Conservation (phyloP, 495 filamentous ascomycete species). For the Evansstolkia leycettana region DNA sequence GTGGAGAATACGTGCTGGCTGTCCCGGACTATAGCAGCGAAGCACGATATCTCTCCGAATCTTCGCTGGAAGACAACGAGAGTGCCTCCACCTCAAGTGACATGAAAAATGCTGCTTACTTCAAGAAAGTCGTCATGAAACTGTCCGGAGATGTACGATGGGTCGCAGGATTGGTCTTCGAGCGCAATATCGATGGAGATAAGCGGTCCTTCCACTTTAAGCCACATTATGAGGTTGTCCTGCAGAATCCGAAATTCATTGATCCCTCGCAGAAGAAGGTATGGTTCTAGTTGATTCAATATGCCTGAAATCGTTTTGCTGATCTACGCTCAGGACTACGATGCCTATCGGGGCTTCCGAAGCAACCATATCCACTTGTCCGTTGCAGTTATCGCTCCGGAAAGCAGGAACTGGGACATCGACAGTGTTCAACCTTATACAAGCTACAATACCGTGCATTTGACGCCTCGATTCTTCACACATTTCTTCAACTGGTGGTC, state of each 20-base stretch:
- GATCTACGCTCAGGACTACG: slow-evolving; percentile 47
- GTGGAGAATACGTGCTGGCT: slow-evolving; percentile 85
- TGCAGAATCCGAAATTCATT: slow-evolving; percentile 66
- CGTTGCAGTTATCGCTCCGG: slow-evolving; percentile 72
- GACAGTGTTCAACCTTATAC: slow-evolving; percentile 58
- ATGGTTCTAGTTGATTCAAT: slow-evolving; percentile 2
- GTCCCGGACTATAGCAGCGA: slow-evolving; percentile 88
- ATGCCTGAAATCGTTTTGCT: not conserved
- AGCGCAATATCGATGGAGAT: slow-evolving; percentile 55
- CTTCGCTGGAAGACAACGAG: slow-evolving; percentile 45
- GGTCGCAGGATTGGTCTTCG: slow-evolving; percentile 84
- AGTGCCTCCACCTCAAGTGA: slow-evolving; percentile 50
- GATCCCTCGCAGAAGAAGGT: slow-evolving; percentile 39
- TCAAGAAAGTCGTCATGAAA: slow-evolving; percentile 98
- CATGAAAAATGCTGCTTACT: slow-evolving; percentile 61
- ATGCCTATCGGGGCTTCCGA: slow-evolving; percentile 86
- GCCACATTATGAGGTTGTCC: slow-evolving; percentile 82
- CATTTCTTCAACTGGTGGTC: slow-evolving; percentile 99
- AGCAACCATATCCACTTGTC: slow-evolving; percentile 95
- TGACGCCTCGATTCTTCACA: slow-evolving; percentile 90
- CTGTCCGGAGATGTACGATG: slow-evolving; percentile 88
- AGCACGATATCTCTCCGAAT: slow-evolving; percentile 53
- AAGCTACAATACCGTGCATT: slow-evolving; percentile 90
- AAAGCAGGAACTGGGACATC: slow-evolving; percentile 60
- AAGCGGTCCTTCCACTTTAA: slow-evolving; percentile 74